These are phyloP conservation scores for Globisporangium rhizosaccharum DNA, from an alignment of 352 stramenopile species.

Conservation along the genomic window DNA sequence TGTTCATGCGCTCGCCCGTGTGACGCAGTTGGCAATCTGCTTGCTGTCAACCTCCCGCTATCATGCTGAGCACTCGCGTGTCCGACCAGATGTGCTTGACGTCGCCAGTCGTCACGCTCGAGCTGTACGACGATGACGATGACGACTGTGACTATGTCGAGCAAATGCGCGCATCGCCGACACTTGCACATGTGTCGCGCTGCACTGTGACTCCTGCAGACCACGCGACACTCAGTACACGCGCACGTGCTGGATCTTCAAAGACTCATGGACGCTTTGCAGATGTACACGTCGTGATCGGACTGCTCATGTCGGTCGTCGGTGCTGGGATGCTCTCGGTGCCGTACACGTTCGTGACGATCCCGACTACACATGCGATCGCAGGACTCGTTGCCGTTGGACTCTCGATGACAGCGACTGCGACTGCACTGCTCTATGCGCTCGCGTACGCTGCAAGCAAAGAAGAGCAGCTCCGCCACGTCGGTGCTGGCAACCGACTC, in stretches of 20 bases:
- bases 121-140: not conserved
- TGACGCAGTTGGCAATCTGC: not conserved
- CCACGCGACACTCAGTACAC: not conserved
- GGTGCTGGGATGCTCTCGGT: conserved; percentile 66
- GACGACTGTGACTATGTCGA: not conserved
- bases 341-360: conserved; percentile 64
- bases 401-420: conserved; percentile 47
- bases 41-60: not conserved
- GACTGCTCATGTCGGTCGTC: conserved; percentile 73
- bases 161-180: too few species aligned
- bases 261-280: not conserved
- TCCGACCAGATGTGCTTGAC: not conserved
- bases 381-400: conserved; percentile 40
- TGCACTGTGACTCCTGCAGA: too few species aligned
- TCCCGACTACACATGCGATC: conserved; percentile 38
- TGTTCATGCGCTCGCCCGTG: not conserved
- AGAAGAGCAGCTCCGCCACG: conserved; percentile 29
- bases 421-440: conserved; percentile 47
- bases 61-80: not conserved
- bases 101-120: not conserved
- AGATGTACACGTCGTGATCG: conserved; percentile 53
- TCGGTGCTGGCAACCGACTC: conserved; percentile 44
- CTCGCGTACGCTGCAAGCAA: conserved; percentile 48
- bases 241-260: not conserved
- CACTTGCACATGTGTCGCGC: too few species aligned